Conservation (phyloP, 805 yeast genomes). For the Wickerhamomyces queroliae region DNA sequence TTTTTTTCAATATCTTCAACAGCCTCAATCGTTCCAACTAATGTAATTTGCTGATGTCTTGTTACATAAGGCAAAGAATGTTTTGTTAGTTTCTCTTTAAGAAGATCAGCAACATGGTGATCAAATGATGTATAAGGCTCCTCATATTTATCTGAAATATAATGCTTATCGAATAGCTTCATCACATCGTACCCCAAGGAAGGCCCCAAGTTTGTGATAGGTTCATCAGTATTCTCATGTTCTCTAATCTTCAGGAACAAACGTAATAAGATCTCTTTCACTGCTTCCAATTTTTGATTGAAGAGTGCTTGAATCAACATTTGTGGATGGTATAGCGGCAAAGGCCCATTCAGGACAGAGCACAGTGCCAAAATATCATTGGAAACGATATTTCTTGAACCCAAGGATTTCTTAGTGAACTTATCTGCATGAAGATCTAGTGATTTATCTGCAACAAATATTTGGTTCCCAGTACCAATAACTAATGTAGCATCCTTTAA, state of each 20-base stretch:
- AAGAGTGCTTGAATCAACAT: slow-evolving; percentile 70
- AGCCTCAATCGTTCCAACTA: slow-evolving; percentile 64
- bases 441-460: slow-evolving; percentile 71
- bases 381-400: slow-evolving; percentile 49
- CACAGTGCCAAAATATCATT: slow-evolving; percentile 61
- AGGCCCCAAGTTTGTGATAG: slow-evolving; percentile 20
- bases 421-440: slow-evolving; percentile 47
- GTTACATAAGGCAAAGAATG: slow-evolving; percentile 74
- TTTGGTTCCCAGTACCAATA: slow-evolving; percentile 85
- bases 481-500: slow-evolving; percentile 71
- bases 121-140: slow-evolving; percentile 38
- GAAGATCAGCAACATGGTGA: slow-evolving; percentile 34
- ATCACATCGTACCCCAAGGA: slow-evolving; percentile 22
- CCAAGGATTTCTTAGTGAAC: slow-evolving; percentile 47
- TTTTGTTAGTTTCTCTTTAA: slow-evolving; percentile 56
- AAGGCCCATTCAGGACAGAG: slow-evolving; percentile 77
- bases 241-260: slow-evolving; percentile 51
- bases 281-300: slow-evolving; percentile 50
- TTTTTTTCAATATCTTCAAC: slow-evolving; percentile 47
- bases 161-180: slow-evolving; percentile 21
- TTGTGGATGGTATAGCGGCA: slow-evolving; percentile 91
- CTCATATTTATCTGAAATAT: slow-evolving; percentile 13
- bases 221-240: slow-evolving; percentile 34
- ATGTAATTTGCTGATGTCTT: slow-evolving; percentile 86
- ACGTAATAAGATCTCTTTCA: slow-evolving; percentile 47